Evolutionary conservation across 2,329 filamentous ascomycete species (phyloP).

Genomic region (Colletotrichum gloeosporioides): DNA sequence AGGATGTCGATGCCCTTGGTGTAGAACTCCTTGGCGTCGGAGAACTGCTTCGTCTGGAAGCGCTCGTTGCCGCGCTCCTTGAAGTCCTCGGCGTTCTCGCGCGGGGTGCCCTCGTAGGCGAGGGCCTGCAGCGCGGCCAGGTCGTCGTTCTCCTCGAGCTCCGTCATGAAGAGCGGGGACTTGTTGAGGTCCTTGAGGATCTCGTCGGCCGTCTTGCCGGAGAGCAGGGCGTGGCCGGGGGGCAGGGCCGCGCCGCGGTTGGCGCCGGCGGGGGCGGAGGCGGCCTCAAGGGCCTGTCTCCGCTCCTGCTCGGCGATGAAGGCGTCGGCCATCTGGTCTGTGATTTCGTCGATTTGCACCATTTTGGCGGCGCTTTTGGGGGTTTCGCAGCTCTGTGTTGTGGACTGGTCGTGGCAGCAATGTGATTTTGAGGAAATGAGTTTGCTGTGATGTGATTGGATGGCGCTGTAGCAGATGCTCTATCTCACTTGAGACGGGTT

Average conservation of each 20-base stretch:
- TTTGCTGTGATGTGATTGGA: neutral
- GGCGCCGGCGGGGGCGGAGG: conserved; percentile 22
- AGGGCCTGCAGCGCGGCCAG: conserved; percentile 88
- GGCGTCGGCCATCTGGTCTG: conserved; percentile 43
- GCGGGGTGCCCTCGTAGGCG: conserved; percentile 88
- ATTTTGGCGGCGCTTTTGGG: neutral
- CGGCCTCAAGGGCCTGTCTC: neutral
- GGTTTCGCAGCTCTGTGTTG: neutral
- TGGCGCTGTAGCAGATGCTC: neutral
- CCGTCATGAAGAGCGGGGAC: conserved; percentile 93
- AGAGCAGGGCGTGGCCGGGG: conserved; percentile 40
- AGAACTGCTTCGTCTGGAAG: conserved; percentile 75
- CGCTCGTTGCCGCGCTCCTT: conserved; percentile 92
- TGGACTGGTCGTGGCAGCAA: neutral
- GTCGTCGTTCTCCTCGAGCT: conserved; percentile 82
- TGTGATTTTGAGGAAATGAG: neutral
- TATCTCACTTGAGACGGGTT: neutral
- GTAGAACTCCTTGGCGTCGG: conserved; percentile 91
- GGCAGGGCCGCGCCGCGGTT: conserved; percentile 48
- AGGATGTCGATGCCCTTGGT: conserved; percentile 82
- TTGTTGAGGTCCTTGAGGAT: conserved; percentile 63
- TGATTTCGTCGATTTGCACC: conserved; percentile 45
- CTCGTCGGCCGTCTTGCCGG: conserved; percentile 58
- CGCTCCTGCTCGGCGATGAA: conserved; percentile 25
- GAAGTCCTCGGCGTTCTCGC: conserved; percentile 84